Evolutionary conservation across 352 stramenopile species (phyloP).

Genomic region (Pythium rhizo-oryzae): DNA sequence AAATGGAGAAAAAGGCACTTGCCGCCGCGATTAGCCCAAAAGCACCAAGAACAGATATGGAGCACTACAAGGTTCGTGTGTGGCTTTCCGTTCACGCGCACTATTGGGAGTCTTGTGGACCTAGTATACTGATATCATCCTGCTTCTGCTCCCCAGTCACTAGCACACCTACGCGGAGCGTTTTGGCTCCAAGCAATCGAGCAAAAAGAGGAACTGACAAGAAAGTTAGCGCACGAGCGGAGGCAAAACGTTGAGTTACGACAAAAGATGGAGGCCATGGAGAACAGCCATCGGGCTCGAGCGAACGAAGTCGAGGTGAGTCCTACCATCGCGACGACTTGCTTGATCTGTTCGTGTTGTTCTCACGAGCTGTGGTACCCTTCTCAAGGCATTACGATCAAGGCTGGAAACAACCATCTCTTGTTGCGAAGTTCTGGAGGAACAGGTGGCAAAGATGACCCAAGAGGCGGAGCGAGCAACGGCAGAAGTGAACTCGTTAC

Average conservation of each 20-base stretch:
- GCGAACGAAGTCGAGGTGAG: slow-evolving; percentile 26
- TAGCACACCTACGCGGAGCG: slow-evolving; percentile 28
- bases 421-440: slow-evolving; percentile 29
- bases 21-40: slow-evolving; percentile 27
- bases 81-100: not conserved
- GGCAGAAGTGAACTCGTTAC: slow-evolving; percentile 9
- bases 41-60: slow-evolving; percentile 30
- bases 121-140: not conserved
- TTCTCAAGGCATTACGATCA: slow-evolving; percentile 19
- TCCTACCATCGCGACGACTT: not conserved
- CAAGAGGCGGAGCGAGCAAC: slow-evolving; percentile 7
- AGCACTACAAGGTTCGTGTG: slow-evolving; percentile 34
- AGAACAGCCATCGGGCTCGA: slow-evolving; percentile 22
- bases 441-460: slow-evolving; percentile 13
- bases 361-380: not conserved
- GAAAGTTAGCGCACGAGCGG: slow-evolving; percentile 24
- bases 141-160: slow-evolving; percentile 13
- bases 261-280: slow-evolving; percentile 29
- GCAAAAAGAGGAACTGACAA: slow-evolving; percentile 19
- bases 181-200: slow-evolving; percentile 32
- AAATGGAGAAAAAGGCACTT: slow-evolving; percentile 28
- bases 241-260: slow-evolving; percentile 24
- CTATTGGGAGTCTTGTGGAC: too few species aligned
- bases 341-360: not conserved
- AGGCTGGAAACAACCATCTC: slow-evolving; percentile 27